These are phyloP conservation scores for Monosporozyma yasuniensis DNA, from an alignment of 805 yeast species.

Conservation along the genomic window DNA sequence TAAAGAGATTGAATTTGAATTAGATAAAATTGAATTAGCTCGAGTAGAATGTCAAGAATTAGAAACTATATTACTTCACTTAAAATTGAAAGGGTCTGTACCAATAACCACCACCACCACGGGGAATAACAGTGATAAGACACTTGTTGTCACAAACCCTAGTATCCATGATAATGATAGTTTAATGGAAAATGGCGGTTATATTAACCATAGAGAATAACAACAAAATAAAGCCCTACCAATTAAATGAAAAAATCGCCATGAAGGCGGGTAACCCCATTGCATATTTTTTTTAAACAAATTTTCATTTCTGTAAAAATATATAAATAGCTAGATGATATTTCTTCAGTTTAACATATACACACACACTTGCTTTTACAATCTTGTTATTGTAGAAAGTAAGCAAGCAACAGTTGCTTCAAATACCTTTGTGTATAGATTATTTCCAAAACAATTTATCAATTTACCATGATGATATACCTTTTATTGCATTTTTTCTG, in stretches of 20 bases:
- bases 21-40: slow-evolving; percentile 31
- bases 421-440: background rate
- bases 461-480: slow-evolving; percentile 11
- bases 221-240: background rate
- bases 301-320: background rate
- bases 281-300: background rate
- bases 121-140: slow-evolving; percentile 1
- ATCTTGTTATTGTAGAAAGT: too few species aligned
- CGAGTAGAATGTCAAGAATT: slow-evolving; percentile 27
- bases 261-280: background rate
- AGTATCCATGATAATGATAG: background rate
- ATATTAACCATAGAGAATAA: background rate
- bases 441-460: background rate
- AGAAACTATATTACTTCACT: slow-evolving; percentile 7
- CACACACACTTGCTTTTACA: too few species aligned
- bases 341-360: too few species aligned
- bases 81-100: background rate
- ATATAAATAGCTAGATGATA: background rate
- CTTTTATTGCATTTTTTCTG: slow-evolving; percentile 53
- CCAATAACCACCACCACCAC: too few species aligned
- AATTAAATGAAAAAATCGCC: background rate
- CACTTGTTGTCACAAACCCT: background rate
- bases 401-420: background rate
- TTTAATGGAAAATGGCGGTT: background rate
- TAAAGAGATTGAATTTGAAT: slow-evolving; percentile 40